These are phyloP conservation scores for Datisca glomerata DNA, from an alignment of 306 rosid species.

Conservation along the genomic window DNA sequence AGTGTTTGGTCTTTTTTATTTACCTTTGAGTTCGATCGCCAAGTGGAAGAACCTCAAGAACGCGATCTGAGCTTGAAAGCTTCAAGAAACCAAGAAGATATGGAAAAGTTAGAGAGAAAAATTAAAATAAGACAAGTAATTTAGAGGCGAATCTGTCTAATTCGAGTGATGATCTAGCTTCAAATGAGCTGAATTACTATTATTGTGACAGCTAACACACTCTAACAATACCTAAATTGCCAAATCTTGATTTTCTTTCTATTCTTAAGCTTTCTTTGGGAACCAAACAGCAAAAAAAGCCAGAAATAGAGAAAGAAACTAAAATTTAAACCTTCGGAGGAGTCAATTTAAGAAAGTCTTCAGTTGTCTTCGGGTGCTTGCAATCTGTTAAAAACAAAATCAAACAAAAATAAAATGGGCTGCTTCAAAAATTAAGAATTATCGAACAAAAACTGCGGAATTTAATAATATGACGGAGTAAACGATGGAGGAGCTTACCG, in stretches of 20 bases:
- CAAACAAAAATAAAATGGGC: no score
- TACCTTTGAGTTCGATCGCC: constrained; percentile 63
- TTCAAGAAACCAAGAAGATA: constrained; percentile 13
- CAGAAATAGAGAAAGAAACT: constrained; percentile 2
- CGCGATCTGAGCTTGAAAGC: constrained; percentile 36
- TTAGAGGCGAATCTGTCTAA: background rate
- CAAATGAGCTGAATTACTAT: constrained; percentile 1
- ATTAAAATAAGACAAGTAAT: background rate
- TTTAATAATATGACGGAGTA: background rate
- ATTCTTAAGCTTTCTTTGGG: constrained; percentile 6
- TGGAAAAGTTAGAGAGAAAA: background rate
- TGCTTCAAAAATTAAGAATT: background rate
- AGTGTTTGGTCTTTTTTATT: constrained; percentile 5
- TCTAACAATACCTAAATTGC: constrained; percentile 1
- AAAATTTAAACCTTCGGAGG: constrained; percentile 55
- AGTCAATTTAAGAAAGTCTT: constrained; percentile 64
- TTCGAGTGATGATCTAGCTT: no score
- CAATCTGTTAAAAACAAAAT: constrained; percentile 46
- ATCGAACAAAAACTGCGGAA: background rate
- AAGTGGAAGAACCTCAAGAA: constrained; percentile 35
- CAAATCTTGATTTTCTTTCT: constrained; percentile 14
- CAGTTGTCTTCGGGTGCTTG: constrained; percentile 76
- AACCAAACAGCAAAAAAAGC: constrained; percentile 4
- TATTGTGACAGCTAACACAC: background rate
- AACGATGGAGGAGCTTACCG: constrained; percentile 19